phyloP scores from a whole-genome alignment of 2,329 filamentous ascomycete species.

The Colletotrichum somersetense region DNA sequence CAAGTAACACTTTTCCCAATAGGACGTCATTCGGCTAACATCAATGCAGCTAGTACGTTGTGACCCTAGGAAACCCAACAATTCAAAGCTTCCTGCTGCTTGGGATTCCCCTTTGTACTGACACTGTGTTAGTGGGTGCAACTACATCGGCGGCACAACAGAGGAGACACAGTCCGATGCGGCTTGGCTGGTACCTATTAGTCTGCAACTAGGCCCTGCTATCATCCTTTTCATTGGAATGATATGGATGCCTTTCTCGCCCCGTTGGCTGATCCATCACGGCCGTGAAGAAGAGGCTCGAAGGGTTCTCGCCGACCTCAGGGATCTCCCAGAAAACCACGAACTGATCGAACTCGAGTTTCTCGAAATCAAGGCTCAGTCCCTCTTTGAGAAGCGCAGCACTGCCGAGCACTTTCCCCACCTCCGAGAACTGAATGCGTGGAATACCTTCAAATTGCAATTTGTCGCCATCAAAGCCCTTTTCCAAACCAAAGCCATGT shows the following conservation, averaged over 20 bases:
- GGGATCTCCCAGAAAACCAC: constrained; percentile 71
- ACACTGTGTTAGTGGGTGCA: constrained; percentile 63
- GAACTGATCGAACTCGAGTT: constrained; percentile 81
- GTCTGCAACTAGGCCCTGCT: constrained; percentile 77
- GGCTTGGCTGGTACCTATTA: constrained; percentile 81
- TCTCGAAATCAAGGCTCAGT: constrained; percentile 86
- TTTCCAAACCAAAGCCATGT: constrained; percentile 75
- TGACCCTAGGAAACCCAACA: neutral
- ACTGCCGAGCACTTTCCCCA: constrained; percentile 77
- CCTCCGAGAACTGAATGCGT: constrained; percentile 68
- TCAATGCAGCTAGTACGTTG: constrained; percentile 21
- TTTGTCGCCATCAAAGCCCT: constrained; percentile 75
- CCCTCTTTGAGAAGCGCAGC: constrained; percentile 80
- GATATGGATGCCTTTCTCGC: constrained; percentile 84
- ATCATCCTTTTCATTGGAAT: constrained; percentile 76
- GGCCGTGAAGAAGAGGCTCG: constrained; percentile 76
- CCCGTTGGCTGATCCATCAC: constrained; percentile 81
- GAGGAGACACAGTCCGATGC: constrained; percentile 69
- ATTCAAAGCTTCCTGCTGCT: neutral
- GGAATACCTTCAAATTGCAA: constrained; percentile 76
- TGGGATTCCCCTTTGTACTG: constrained; percentile 44
- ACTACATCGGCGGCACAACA: constrained; percentile 71
- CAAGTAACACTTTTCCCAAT: constrained; percentile 49
- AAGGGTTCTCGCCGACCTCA: constrained; percentile 71
- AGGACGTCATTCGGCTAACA: constrained; percentile 3